Evolutionary conservation across 257 asterid genomes (phyloP), one percentile per base, ranked within the genome.

Genomic region (Capsicum rhomboideum): DNA sequence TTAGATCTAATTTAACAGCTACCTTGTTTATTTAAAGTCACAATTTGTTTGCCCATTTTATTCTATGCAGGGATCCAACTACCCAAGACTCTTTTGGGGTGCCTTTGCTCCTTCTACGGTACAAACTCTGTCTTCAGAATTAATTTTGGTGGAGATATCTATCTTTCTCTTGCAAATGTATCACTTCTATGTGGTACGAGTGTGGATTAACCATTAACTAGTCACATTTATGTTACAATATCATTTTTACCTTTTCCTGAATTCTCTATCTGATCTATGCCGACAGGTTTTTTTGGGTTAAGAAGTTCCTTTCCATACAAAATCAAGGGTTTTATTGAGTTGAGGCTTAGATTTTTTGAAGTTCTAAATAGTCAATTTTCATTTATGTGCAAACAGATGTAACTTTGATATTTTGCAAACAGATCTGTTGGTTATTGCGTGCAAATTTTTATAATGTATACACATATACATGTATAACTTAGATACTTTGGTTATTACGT

Each of bases 31-130:
- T 84, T 77, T 21, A 37, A 77, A 67, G 56, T 61, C 67, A 78
- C 78, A 10, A 44, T 21, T 69, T 82, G 77, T 31, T 50, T 82
- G 20, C 56, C 42, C 4, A 8, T 80, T 64, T 87, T 23, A 78
- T 79, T 59, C 29, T 84, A 79, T 75, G 74, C 90, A 93, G 99
- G 95, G 95, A 75, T 95, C 99, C 44, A 93, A 95, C 80, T 79
- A 79, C 83, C 98, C 97, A 82, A 92, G 97, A 63, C 88, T 93
- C 10, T 94, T 46, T 90, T 93, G 92, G 92, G 99, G 97, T 83
- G 98, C 93, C 89, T 95, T 94, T 85, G 74, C 94, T 80, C 95
- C 94, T 52, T 87, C 91, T 86, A 92, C 88, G 95, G 98, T 95
- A 90, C 58, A 9, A n/a, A 55, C 82, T 83, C 58, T 66, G 26